Conservation (phyloP, 1,139 yeast genomes). For the Yamadazyma triangularis region DNA sequence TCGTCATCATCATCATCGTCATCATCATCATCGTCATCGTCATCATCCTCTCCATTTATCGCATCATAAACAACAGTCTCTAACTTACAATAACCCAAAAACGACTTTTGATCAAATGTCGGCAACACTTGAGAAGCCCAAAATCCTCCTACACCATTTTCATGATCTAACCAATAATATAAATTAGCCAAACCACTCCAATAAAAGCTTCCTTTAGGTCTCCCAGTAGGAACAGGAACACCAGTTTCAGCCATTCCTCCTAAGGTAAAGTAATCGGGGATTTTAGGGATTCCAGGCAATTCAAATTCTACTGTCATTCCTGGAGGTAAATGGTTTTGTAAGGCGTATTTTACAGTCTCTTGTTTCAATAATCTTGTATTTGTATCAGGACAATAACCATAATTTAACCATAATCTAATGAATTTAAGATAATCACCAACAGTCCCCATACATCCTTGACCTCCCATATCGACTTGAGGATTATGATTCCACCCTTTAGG, state of each 20-base stretch:
- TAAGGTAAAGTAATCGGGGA: conserved; percentile 77
- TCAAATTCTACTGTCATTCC: conserved; percentile 19
- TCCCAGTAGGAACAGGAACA: conserved; percentile 30
- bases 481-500: conserved; percentile 16
- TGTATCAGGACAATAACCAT: conserved; percentile 38
- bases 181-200: conserved; percentile 48
- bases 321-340: conserved; percentile 30
- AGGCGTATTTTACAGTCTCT: conserved; percentile 28
- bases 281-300: conserved; percentile 19
- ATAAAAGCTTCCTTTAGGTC: conserved; percentile 34
- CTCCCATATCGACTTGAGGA: conserved; percentile 42
- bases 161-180: conserved; percentile 43
- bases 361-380: conserved; percentile 27
- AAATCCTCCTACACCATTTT: conserved; percentile 39
- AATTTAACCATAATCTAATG: conserved; percentile 42
- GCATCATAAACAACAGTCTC: conserved; percentile 12
- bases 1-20: conserved; percentile 10
- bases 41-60: conserved; percentile 10
- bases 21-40: conserved; percentile 12
- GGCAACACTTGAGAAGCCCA: conserved; percentile 23
- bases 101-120: conserved; percentile 8
- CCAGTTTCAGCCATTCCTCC: conserved; percentile 69
- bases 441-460: conserved; percentile 45
- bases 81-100: conserved; percentile 11
- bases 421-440: conserved; percentile 41